Percentiles rank a stretch among this genome's conserved stretches.
These are phyloP conservation scores for Podila epigama DNA, from an alignment of 192 early-diverging fungal genomes.

Conservation along the genomic window DNA sequence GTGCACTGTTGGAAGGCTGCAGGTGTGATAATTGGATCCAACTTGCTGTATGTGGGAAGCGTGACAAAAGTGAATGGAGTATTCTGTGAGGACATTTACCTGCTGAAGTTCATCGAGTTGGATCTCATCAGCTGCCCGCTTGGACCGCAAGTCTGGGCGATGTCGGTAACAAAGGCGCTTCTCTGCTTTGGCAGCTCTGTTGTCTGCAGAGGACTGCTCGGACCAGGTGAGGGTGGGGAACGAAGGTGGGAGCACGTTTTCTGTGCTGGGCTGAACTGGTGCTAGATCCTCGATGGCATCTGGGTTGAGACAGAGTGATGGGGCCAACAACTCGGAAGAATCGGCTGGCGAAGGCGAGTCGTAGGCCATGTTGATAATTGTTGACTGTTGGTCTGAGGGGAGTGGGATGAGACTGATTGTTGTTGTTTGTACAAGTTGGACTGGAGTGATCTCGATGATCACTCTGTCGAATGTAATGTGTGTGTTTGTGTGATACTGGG, in stretches of 20 bases:
- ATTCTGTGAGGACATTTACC: slow-evolving; percentile 33
- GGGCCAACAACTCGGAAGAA: slow-evolving; percentile 41
- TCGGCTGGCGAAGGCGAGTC: slow-evolving; percentile 46
- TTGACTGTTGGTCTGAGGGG: background rate
- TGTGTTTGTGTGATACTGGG: too few species aligned
- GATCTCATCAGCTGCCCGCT: slow-evolving; percentile 57
- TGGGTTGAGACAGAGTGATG: slow-evolving; percentile 43
- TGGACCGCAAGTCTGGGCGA: slow-evolving; percentile 61
- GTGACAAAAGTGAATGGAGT: background rate
- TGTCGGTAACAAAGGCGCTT: slow-evolving; percentile 63
- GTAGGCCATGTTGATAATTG: slow-evolving; percentile 25
- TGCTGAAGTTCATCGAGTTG: slow-evolving; percentile 56
- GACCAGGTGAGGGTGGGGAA: slow-evolving; percentile 42
- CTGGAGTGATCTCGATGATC: too few species aligned
- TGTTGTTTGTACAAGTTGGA: background rate
- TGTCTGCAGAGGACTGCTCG: slow-evolving; percentile 38
- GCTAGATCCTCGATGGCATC: slow-evolving; percentile 48
- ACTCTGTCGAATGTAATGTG: too few species aligned
- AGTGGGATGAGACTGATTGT: background rate
- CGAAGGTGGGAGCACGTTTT: slow-evolving; percentile 25
- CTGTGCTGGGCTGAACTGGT: slow-evolving; percentile 28
- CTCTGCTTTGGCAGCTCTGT: slow-evolving; percentile 37
- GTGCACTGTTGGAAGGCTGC: background rate
- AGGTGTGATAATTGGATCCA: background rate
- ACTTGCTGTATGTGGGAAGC: background rate